Conservation (phyloP, 352 stramenopile genomes). For the Phytopythium ostracodes region DNA sequence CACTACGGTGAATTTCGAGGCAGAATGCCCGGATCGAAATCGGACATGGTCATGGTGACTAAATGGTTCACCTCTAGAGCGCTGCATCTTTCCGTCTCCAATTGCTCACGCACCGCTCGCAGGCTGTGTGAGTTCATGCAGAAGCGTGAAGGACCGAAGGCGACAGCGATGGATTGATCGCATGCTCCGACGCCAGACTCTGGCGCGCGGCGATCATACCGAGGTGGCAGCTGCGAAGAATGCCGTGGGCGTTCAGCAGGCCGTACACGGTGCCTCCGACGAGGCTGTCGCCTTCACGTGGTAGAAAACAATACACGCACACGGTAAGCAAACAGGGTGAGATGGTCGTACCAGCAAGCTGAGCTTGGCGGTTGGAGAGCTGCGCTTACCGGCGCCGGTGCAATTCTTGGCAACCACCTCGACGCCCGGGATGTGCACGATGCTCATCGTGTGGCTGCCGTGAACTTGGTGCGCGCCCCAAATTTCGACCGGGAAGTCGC, state of each 20-base stretch:
- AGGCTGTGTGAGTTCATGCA: constrained; percentile 9
- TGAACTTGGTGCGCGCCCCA: constrained; percentile 57
- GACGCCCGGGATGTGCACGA: constrained; percentile 62
- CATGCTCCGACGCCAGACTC: constrained; percentile 58
- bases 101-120: not conserved
- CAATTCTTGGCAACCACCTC: constrained; percentile 63
- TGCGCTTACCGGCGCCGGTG: constrained; percentile 57
- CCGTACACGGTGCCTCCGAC: constrained; percentile 78
- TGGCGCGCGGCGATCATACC: constrained; percentile 71
- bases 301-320: not conserved
- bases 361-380: not conserved
- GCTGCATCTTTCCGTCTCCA: not conserved
- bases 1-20: not conserved
- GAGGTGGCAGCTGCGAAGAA: constrained; percentile 66
- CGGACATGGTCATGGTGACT: not conserved
- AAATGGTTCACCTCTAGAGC: not conserved
- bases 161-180: constrained; percentile 55
- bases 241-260: constrained; percentile 49
- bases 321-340: not conserved
- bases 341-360: too few relatives aligned
- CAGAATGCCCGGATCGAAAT: not conserved
- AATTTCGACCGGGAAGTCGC: constrained; percentile 40
- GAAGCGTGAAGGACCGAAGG: constrained; percentile 29
- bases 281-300: constrained; percentile 53
- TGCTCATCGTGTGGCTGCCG: constrained; percentile 32